Conservation (phyloP, 352 stramenopile species). For the Globisporangium spiculum region DNA sequence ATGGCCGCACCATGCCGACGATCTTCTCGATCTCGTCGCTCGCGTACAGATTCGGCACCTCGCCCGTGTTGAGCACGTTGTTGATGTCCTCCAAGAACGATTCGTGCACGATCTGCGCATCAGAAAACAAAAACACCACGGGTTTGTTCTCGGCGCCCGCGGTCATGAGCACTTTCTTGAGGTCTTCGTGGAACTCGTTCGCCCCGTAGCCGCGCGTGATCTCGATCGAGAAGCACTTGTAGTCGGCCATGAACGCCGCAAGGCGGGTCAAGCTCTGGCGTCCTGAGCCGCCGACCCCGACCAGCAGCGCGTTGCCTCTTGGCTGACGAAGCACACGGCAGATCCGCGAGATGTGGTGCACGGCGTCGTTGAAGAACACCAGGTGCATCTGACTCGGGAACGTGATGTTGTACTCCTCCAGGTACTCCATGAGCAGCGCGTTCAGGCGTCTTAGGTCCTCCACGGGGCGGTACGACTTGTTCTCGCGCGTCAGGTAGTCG, state of each 20-base stretch:
- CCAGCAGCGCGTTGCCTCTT: slow-evolving; percentile 89
- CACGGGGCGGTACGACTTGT: slow-evolving; percentile 71
- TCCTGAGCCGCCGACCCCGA: slow-evolving; percentile 90
- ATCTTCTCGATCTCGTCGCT: slow-evolving; percentile 92
- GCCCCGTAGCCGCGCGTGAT: slow-evolving; percentile 90
- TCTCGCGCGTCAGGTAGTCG: slow-evolving; percentile 86
- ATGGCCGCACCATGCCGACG: slow-evolving; percentile 72
- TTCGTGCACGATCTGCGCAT: slow-evolving; percentile 92
- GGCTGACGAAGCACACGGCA: slow-evolving; percentile 91
- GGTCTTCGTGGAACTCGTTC: slow-evolving; percentile 91
- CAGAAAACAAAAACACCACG: slow-evolving; percentile 92
- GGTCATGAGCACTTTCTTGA: slow-evolving; percentile 90
- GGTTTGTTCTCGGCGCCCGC: slow-evolving; percentile 85
- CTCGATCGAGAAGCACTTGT: slow-evolving; percentile 90
- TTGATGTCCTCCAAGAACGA: slow-evolving; percentile 95
- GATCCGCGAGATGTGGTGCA: slow-evolving; percentile 93
- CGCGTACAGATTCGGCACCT: slow-evolving; percentile 92
- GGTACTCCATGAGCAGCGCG: slow-evolving; percentile 81
- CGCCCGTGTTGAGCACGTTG: slow-evolving; percentile 92
- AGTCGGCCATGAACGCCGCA: slow-evolving; percentile 90
- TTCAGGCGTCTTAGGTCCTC: slow-evolving; percentile 69
- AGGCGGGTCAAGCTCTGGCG: slow-evolving; percentile 90
- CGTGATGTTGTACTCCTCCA: slow-evolving; percentile 95
- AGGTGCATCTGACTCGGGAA: slow-evolving; percentile 93
- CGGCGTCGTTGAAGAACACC: slow-evolving; percentile 95